Conservation (phyloP, 257 asterid species). For the Nicotiana tomentosiformis region DNA sequence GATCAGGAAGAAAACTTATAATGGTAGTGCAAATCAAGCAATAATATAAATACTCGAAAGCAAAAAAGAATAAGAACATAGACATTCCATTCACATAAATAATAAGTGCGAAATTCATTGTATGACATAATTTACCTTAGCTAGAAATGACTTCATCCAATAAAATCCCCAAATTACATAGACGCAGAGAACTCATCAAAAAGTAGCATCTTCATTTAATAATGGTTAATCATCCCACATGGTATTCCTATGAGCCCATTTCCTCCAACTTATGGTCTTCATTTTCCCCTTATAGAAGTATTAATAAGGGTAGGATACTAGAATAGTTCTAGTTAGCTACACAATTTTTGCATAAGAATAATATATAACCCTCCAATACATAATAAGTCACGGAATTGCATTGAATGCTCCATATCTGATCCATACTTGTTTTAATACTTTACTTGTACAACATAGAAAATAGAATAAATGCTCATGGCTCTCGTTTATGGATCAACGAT, state of each 20-base stretch:
- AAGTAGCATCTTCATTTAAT: not conserved
- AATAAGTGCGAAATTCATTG: not conserved
- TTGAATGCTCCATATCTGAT: constrained; percentile 6
- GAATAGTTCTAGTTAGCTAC: constrained; percentile 2
- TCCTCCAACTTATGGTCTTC: not conserved
- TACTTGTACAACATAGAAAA: not conserved
- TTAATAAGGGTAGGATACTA: not conserved
- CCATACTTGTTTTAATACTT: constrained; percentile 6
- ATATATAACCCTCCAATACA: not conserved
- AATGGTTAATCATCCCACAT: constrained; percentile 1
- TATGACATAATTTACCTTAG: not conserved
- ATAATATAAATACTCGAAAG: not conserved
- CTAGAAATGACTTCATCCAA: not conserved
- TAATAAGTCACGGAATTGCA: constrained; percentile 15
- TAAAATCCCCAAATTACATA: not conserved
- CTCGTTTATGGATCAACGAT: constrained; percentile 6
- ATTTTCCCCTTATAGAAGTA: not conserved
- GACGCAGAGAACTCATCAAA: not conserved
- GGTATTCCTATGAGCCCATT: not conserved
- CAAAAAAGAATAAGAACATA: not conserved
- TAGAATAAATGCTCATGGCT: not conserved
- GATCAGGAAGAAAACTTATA: not conserved
- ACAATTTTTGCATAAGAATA: constrained; percentile 9
- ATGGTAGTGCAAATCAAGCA: not conserved
- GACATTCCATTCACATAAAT: not conserved